Evolutionary conservation across 2,329 filamentous ascomycete species (phyloP).

Genomic region (Monascus ruber): DNA sequence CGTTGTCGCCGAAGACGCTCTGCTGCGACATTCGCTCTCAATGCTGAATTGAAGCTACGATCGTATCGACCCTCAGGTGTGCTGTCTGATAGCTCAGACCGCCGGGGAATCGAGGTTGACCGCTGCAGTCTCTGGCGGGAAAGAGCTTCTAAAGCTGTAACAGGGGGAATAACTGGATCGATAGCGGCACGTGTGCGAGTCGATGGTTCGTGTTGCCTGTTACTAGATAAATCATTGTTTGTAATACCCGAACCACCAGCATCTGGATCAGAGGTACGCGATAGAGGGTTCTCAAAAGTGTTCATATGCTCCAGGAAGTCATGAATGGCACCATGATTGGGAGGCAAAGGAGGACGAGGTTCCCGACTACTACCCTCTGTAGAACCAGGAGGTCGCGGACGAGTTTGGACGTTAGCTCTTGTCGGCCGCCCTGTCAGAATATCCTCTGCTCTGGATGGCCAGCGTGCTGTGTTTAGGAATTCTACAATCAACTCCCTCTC

Average conservation of each 20-base stretch:
- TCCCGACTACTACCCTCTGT: constrained; percentile 19
- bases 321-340: constrained; percentile 15
- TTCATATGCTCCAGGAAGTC: constrained; percentile 17
- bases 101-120: constrained; percentile 25
- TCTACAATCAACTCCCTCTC: constrained; percentile 34
- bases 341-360: constrained; percentile 24
- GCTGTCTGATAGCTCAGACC: constrained; percentile 16
- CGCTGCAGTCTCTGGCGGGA: constrained; percentile 18
- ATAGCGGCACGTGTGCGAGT: constrained; percentile 11
- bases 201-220: constrained; percentile 6
- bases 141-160: constrained; percentile 9
- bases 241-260: not conserved
- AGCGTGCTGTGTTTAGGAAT: constrained; percentile 31
- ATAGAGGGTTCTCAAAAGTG: not conserved
- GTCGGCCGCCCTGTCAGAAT: constrained; percentile 17
- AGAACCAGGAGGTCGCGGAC: constrained; percentile 16
- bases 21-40: constrained; percentile 27
- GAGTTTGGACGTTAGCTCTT: constrained; percentile 17
- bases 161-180: constrained; percentile 6
- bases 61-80: constrained; percentile 17
- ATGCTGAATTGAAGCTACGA: constrained; percentile 19
- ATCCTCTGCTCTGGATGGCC: constrained; percentile 24
- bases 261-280: not conserved
- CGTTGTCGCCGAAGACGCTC: constrained; percentile 30
- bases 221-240: too few relatives aligned